A percentile compares a stretch with the other conserved stretches of the same genome.
Evolutionary conservation across 768 basidiomycete genomes (phyloP).

Genomic region (Macrolepiota fuliginosa): DNA sequence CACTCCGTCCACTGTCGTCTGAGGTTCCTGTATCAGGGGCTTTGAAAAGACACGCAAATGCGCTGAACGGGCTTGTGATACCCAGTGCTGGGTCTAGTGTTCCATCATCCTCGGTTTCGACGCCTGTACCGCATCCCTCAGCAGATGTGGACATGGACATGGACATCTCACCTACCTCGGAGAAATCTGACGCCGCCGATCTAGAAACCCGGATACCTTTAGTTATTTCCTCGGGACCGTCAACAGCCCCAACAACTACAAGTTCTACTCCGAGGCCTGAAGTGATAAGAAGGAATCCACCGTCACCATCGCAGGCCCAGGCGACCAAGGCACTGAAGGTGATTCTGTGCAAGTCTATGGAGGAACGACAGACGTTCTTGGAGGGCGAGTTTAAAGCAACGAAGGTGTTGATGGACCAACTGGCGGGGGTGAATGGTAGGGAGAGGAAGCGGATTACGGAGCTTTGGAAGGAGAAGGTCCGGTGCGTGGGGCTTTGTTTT

Average conservation of each 20-base stretch:
- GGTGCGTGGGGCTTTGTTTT: slow-evolving; percentile 40
- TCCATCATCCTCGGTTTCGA: not conserved
- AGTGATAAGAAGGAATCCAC: not conserved
- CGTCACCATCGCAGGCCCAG: not conserved
- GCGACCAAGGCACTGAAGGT: not conserved
- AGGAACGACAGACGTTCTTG: slow-evolving; percentile 44
- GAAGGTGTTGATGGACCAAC: slow-evolving; percentile 46
- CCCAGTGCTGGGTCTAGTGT: not conserved
- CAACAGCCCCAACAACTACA: too few relatives aligned
- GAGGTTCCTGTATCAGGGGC: not conserved
- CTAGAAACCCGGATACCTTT: not conserved
- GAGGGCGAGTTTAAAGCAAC: slow-evolving; percentile 53
- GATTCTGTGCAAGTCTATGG: slow-evolving; percentile 28
- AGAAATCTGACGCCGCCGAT: not conserved
- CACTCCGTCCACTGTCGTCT: not conserved
- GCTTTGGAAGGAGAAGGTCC: slow-evolving; percentile 46
- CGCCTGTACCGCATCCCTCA: not conserved
- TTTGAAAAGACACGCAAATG: not conserved
- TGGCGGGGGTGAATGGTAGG: slow-evolving; percentile 45
- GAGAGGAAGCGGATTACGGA: slow-evolving; percentile 45
- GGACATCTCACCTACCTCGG: not conserved
- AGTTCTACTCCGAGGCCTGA: too few relatives aligned
- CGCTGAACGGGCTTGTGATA: not conserved
- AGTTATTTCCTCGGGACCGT: too few relatives aligned
- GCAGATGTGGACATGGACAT: not conserved